These are phyloP conservation scores for Colletotrichum destructivum DNA, from an alignment of 2,329 filamentous ascomycete species.

Conservation along the genomic window DNA sequence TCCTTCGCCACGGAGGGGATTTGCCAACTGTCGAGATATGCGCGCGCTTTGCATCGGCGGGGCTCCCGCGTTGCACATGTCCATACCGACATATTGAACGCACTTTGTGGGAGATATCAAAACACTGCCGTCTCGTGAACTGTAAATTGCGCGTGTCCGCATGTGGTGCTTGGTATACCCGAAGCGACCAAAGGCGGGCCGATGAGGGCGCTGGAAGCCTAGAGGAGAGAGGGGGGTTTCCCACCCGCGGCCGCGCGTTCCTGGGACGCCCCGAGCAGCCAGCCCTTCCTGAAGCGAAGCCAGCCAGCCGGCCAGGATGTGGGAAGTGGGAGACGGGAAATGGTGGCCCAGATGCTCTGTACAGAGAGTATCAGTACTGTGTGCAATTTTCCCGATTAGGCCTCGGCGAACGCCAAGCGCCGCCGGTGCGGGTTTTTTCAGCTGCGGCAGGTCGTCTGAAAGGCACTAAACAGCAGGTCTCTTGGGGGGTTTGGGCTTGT, in stretches of 20 bases:
- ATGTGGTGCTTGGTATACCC: neutral
- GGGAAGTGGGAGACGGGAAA: neutral
- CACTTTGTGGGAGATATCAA: too few relatives aligned
- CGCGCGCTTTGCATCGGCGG: neutral
- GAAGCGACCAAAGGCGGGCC: neutral
- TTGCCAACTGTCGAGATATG: neutral
- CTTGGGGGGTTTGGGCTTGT: neutral
- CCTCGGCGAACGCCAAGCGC: constrained; percentile 15
- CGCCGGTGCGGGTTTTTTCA: neutral
- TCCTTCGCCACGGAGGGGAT: constrained; percentile 18
- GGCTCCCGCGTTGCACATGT: neutral
- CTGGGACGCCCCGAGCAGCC: constrained; percentile 5
- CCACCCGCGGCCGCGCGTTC: constrained; percentile 30
- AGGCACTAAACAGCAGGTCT: neutral
- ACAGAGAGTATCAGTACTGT: too few relatives aligned
- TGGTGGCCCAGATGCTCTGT: constrained; percentile 4
- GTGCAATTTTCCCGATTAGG: neutral
- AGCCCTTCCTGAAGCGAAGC: constrained; percentile 5
- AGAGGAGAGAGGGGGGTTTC: neutral
- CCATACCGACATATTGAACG: neutral
- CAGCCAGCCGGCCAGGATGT: too few relatives aligned
- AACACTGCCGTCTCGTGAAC: neutral
- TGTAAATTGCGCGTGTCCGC: neutral
- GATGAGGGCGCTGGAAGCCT: neutral
- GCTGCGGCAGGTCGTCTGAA: neutral